Evolutionary conservation across 805 yeast genomes (phyloP), one percentile per base, ranked within the genome.

Genomic region (Metschnikowia lunata): DNA sequence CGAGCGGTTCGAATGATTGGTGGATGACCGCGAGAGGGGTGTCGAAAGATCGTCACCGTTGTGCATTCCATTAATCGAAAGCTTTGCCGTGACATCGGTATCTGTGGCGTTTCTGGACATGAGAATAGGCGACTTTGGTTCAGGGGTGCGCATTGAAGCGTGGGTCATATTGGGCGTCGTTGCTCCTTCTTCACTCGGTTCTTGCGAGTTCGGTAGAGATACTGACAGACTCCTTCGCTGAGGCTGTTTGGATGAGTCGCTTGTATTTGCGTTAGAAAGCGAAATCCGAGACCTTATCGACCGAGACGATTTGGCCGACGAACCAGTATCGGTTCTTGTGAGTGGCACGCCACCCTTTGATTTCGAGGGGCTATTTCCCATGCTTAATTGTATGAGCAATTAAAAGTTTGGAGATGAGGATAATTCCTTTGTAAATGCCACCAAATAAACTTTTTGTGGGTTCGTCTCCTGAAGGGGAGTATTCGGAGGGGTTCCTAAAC

Each of bases 41-140:
- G 47, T 34, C 12, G 53, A 36, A 12, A 51, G 34, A 13, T 56
- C 61, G 39, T 50, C 57, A 23, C 51, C 48, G 26, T 23, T 32
- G 23, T 18, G 23, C 23, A 18, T 18, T 18, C 23, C 23, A 18
- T 18, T 18, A 9, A 46, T 29, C 13, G 46, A 46, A 26, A 48
- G 43, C 29, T 47, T 32, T 6, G 49, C 46, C 11, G 47, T 36
- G 11, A 40, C 39, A 12, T 52, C 56, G 14, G 49, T 41, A 34
- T 74, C 76, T 52, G 69, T 71, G 39, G 72, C 72, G 50, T 74
- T 73, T 50, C 80, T 63, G 42, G 80, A 71, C 51, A 82, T 71
- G 53, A 85, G 71, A 47, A 85, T 85, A 2, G 93, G 90, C 42
- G 81, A 80, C 55, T 79, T 83, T 14, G 93, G 91, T 53, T 76